Evolutionary conservation across 2,329 filamentous ascomycete species (phyloP).

Genomic region (Corynespora cassiicola): DNA sequence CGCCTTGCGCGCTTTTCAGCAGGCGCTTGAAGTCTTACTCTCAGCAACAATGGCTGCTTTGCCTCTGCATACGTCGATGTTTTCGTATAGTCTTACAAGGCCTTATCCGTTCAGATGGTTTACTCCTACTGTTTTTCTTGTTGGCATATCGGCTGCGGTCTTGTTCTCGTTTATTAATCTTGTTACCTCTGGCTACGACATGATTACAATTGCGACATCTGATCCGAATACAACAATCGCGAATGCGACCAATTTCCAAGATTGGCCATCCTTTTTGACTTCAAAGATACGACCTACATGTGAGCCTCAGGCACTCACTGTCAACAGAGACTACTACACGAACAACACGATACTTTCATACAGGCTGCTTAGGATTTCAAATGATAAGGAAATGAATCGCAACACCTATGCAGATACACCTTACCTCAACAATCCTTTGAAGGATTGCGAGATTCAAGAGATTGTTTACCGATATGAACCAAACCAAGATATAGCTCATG

Average conservation of each 20-base stretch:
- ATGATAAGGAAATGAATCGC: not conserved
- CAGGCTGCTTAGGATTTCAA: not conserved
- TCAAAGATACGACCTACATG: not conserved
- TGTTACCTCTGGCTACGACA: not conserved
- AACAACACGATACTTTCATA: constrained; percentile 4
- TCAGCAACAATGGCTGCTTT: no score
- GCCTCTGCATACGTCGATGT: constrained; percentile 2
- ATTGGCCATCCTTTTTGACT: no score
- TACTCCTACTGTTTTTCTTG: constrained; percentile 2
- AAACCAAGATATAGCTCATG: no score
- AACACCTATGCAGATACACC: no score
- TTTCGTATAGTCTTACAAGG: not conserved
- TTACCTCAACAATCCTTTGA: constrained; percentile 1
- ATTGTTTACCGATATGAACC: not conserved
- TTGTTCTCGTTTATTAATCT: constrained; percentile 4
- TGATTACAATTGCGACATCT: not conserved
- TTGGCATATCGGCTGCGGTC: not conserved
- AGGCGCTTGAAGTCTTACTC: no score
- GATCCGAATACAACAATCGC: constrained; percentile 2
- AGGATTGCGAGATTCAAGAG: no score
- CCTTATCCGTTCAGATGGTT: constrained; percentile 4
- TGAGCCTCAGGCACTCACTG: not conserved
- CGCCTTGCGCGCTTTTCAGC: no score
- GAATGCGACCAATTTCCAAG: no score
- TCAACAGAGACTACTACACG: not conserved